Base-by-base conservation (phyloP, 2,329 filamentous ascomycete species). In the Thelonectria rubi region DNA sequence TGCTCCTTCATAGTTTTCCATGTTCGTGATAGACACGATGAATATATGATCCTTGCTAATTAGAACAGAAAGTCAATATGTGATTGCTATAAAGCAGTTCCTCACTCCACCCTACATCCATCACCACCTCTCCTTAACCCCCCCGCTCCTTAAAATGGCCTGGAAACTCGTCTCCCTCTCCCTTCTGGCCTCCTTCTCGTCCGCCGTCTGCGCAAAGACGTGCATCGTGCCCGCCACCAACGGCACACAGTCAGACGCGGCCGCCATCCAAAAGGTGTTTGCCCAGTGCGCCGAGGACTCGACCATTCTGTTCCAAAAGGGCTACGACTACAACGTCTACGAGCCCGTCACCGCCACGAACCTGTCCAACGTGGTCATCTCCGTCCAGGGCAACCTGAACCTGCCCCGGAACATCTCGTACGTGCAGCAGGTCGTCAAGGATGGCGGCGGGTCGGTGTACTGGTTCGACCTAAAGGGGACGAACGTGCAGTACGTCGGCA, bases 381-480 rank as follows among this genome's bases (percentile, higher is more conserved):
- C 58, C 3, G 58, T 60, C 12, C 58, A 60, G 40, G 58, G 58
- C 20, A 55, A 60, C 47, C 26, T 60, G 4, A 46, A 60, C 37
- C 58, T 60, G 32, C 58, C 58, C 4, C 32, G 47, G 52, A 50
- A 60, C 40, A 60, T 60, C 40, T 43, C 58, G 14, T 42, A 47
- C 11, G 58, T 60, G 18, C 58, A 60, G 47, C n/a, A 60, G 46
- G 52, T 60, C 52, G 58, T 60, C 42, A 26, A 34, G 32, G 58
- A 30, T 18, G 58, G 52, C 14, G 58, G 58, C n/a, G 52, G 58
- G 15, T 60, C 52, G 9, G 52, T 60, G n/a, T 46, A 60, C 37
- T 60, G 52, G 58, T 60, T 60, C 40, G 58, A 60, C 10, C 30
- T 60, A 18, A 55, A 55, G 21, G 58, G 58, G n/a, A 56, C 58